These are phyloP conservation scores for Auriscalpium orientale DNA, from an alignment of 768 basidiomycete species.

Conservation along the genomic window DNA sequence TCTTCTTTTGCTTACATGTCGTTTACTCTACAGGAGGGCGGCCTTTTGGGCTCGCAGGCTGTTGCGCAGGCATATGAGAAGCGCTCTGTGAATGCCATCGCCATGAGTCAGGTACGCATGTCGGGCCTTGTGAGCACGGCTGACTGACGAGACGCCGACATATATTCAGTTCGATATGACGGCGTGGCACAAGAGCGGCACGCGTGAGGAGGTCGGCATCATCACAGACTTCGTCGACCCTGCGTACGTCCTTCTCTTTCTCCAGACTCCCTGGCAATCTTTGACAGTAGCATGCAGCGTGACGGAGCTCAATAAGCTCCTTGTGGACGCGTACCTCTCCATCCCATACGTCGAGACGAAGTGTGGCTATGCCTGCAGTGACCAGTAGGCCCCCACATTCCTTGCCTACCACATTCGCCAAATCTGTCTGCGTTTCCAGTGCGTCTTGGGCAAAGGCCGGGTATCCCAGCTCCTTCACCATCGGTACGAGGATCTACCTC, in stretches of 20 bases:
- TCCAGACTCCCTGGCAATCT: not conserved
- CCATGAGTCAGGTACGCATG: slow-evolving; percentile 68
- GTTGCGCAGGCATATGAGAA: slow-evolving; percentile 70
- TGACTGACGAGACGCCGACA: not conserved
- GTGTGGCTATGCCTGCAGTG: slow-evolving; percentile 93
- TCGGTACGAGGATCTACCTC: slow-evolving; percentile 41
- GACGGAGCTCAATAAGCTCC: slow-evolving; percentile 70
- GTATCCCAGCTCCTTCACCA: slow-evolving; percentile 78
- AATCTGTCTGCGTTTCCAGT: slow-evolving; percentile 27
- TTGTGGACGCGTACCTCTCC: slow-evolving; percentile 72
- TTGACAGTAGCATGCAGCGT: slow-evolving; percentile 38
- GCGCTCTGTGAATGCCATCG: slow-evolving; percentile 57
- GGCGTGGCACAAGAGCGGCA: slow-evolving; percentile 79
- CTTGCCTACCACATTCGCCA: slow-evolving; percentile 3
- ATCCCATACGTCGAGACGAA: slow-evolving; percentile 84
- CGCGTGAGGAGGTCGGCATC: slow-evolving; percentile 61
- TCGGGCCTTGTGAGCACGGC: slow-evolving; percentile 3
- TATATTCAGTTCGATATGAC: slow-evolving; percentile 76
- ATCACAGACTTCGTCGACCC: slow-evolving; percentile 78
- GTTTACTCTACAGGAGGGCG: slow-evolving; percentile 50
- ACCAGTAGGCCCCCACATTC: slow-evolving; percentile 50
- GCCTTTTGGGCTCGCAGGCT: slow-evolving; percentile 85
- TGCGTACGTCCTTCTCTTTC: slow-evolving; percentile 1
- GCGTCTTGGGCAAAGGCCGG: slow-evolving; percentile 85
- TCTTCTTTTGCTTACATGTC: not conserved